These are phyloP conservation scores for Wickerhamiella bombiphila DNA, from an alignment of 805 yeast genomes.

Conservation along the genomic window DNA sequence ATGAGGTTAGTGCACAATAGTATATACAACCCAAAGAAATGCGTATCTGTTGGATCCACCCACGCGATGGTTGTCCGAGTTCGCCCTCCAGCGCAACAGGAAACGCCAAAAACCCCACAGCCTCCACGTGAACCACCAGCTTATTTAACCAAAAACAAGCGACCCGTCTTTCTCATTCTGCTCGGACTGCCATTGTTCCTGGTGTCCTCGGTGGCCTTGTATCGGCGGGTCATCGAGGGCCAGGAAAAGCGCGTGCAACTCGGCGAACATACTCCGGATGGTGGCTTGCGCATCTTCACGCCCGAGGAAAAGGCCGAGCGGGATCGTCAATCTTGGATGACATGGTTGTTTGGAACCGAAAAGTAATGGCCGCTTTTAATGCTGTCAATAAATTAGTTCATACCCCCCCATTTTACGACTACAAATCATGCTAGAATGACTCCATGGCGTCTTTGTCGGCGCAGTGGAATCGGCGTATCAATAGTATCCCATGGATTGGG, in stretches of 20 bases:
- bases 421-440: not conserved
- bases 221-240: constrained; percentile 26
- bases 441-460: not conserved
- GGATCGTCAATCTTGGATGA: constrained; percentile 28
- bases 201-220: constrained; percentile 19
- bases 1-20: too few relatives aligned
- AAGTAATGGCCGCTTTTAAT: constrained; percentile 8
- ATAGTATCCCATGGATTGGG: not conserved
- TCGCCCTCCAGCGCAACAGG: constrained; percentile 8
- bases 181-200: constrained; percentile 21
- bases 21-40: too few relatives aligned
- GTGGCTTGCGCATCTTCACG: constrained; percentile 30
- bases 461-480: not conserved
- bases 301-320: constrained; percentile 29
- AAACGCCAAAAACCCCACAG: constrained; percentile 1
- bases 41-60: too few relatives aligned
- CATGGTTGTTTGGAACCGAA: constrained; percentile 31
- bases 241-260: constrained; percentile 31
- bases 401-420: not conserved
- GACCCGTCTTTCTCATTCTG: constrained; percentile 21
- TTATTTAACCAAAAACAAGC: constrained; percentile 7
- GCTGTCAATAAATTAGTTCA: not conserved
- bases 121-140: constrained; percentile 2
- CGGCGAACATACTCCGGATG: constrained; percentile 34
- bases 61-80: too few relatives aligned